Conservation (phyloP, 148 eudicot species). For the Persicaria tinctoria region DNA sequence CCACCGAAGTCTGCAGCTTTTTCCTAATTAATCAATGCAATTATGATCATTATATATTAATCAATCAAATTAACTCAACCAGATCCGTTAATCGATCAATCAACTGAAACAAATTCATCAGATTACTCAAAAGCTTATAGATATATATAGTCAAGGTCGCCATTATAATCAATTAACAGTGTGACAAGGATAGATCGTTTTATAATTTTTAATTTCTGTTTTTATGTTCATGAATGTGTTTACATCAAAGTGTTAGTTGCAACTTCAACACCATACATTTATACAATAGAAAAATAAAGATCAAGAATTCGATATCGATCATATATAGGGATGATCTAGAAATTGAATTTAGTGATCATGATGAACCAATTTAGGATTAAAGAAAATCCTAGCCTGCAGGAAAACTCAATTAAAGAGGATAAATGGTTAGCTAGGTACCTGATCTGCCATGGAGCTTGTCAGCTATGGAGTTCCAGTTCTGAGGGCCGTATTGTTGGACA, state of each 20-base stretch:
- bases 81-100: background rate
- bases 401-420: too few relatives aligned
- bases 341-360: too few relatives aligned
- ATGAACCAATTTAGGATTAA: too few relatives aligned
- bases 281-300: background rate
- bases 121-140: too few relatives aligned
- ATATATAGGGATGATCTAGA: too few relatives aligned
- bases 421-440: slow-evolving; percentile 24
- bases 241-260: too few relatives aligned
- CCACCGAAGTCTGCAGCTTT: slow-evolving; percentile 94
- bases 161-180: background rate
- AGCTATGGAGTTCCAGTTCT: slow-evolving; percentile 93
- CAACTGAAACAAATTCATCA: background rate
- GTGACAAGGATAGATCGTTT: background rate
- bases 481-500: slow-evolving; percentile 79
- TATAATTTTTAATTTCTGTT: background rate
- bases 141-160: background rate
- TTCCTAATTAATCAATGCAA: slow-evolving; percentile 37
- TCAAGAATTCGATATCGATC: background rate
- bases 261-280: too few relatives aligned
- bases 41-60: too few relatives aligned
- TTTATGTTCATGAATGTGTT: background rate
- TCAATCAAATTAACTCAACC: background rate
- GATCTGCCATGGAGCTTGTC: slow-evolving; percentile 97
- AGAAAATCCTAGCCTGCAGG: background rate